Percentiles rank a stretch among this genome's conserved stretches.
These are phyloP conservation scores for Xylaria sp. DNA, from an alignment of 495 filamentous ascomycete genomes.

Conservation along the genomic window DNA sequence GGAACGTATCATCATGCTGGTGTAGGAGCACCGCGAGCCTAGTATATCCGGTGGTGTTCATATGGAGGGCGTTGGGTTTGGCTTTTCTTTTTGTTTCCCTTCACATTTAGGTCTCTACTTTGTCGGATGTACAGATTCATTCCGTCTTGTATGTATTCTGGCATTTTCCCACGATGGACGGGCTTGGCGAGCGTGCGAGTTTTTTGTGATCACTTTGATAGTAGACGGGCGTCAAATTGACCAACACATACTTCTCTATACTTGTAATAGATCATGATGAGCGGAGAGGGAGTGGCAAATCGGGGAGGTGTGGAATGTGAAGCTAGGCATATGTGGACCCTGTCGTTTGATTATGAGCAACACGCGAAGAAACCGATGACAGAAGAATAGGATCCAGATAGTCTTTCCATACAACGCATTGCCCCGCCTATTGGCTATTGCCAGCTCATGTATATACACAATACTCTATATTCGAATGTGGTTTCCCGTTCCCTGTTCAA, in stretches of 20 bases:
- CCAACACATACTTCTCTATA: constrained; percentile 1
- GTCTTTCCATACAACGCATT: too few species aligned
- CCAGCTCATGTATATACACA: constrained; percentile 7
- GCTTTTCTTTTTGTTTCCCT: constrained; percentile 15
- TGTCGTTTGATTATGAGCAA: neutral
- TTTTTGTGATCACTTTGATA: neutral
- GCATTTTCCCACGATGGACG: constrained; percentile 2
- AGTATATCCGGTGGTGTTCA: constrained; percentile 39
- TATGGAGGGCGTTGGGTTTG: constrained; percentile 36
- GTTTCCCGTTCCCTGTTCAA: neutral
- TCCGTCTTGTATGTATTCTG: constrained; percentile 12
- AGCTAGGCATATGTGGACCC: neutral
- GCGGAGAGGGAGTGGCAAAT: neutral
- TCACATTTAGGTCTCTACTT: neutral
- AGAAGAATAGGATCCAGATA: neutral
- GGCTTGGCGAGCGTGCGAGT: constrained; percentile 14
- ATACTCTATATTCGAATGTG: neutral
- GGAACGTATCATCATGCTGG: constrained; percentile 33
- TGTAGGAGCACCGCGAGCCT: constrained; percentile 33
- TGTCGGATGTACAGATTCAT: neutral
- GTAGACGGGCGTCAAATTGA: neutral
- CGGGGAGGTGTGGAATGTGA: neutral
- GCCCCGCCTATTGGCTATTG: neutral
- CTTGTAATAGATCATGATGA: constrained; percentile 10
- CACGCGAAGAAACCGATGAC: neutral